These are phyloP conservation scores for Leccinum ochraceum DNA, from an alignment of 768 basidiomycete genomes.

Conservation along the genomic window DNA sequence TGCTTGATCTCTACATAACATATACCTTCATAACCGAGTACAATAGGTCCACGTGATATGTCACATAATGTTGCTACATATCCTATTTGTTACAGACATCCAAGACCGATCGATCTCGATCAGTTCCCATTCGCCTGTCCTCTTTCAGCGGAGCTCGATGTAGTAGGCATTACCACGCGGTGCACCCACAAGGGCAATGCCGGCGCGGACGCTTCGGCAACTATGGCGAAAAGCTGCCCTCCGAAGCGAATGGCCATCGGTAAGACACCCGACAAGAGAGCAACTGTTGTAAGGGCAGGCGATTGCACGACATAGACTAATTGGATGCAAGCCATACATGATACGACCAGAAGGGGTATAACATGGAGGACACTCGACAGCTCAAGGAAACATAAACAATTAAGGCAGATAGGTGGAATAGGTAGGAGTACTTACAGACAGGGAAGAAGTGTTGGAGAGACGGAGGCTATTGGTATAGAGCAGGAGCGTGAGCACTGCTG, in stretches of 20 bases:
- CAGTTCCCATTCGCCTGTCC: not conserved
- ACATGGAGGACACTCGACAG: conserved; percentile 17
- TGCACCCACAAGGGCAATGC: not conserved
- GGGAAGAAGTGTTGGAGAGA: conserved; percentile 9
- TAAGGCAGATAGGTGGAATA: not conserved
- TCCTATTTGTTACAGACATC: no score
- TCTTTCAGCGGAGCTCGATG: not conserved
- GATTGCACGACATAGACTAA: conserved; percentile 14
- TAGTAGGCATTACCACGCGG: not conserved
- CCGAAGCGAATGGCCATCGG: conserved; percentile 7
- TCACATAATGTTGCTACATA: no score
- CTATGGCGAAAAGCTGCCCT: not conserved
- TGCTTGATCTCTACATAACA: no score
- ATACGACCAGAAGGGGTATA: conserved; percentile 20
- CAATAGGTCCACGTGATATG: no score
- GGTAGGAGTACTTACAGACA: conserved; percentile 5
- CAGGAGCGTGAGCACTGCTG: conserved; percentile 17
- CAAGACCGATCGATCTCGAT: not conserved
- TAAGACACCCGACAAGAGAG: conserved; percentile 14
- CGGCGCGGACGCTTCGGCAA: not conserved
- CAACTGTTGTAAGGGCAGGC: conserved; percentile 2
- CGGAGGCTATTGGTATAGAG: conserved; percentile 28
- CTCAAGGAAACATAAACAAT: not conserved
- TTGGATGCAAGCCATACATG: conserved; percentile 9
- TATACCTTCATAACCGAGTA: no score